These are phyloP conservation scores for Aureobasidium vineae DNA, from an alignment of 2,329 filamentous ascomycete genomes.

Conservation along the genomic window DNA sequence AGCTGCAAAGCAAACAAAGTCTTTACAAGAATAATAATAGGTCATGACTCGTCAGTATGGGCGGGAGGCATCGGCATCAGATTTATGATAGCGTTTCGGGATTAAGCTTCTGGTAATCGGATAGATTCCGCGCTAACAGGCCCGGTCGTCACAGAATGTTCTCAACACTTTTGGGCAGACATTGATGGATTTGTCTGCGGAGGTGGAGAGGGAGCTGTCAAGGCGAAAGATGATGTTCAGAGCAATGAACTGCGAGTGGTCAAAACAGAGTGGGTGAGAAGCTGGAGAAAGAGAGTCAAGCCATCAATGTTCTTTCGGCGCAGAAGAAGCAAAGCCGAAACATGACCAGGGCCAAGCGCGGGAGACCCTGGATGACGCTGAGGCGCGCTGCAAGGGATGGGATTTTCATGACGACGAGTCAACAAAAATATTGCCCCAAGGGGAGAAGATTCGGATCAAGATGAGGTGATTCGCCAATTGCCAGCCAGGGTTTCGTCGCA, in stretches of 20 bases:
- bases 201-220: background rate
- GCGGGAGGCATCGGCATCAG: background rate
- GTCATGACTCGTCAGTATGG: slow-evolving; percentile 10
- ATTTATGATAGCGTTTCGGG: slow-evolving; percentile 12
- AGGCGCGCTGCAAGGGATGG: slow-evolving; percentile 8
- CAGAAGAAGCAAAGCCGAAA: background rate
- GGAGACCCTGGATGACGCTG: slow-evolving; percentile 19
- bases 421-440: slow-evolving; percentile 17
- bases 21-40: background rate
- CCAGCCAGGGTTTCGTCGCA: background rate
- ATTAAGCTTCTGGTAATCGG: slow-evolving; percentile 9
- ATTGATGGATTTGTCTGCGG: background rate
- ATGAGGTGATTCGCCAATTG: slow-evolving; percentile 22
- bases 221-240: background rate
- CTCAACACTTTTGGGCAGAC: slow-evolving; percentile 7
- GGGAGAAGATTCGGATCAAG: slow-evolving; percentile 3
- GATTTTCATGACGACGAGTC: slow-evolving; percentile 23
- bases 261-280: slow-evolving; percentile 17
- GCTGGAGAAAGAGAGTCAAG: slow-evolving; percentile 3
- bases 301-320: slow-evolving; percentile 3
- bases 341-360: slow-evolving; percentile 3
- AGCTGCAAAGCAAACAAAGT: background rate
- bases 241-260: background rate
- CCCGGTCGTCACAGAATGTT: slow-evolving; percentile 8
- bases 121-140: slow-evolving; percentile 20